Evolutionary conservation across 805 yeast genomes (phyloP).

Genomic region (Tetrapisispora iriomotensis): DNA sequence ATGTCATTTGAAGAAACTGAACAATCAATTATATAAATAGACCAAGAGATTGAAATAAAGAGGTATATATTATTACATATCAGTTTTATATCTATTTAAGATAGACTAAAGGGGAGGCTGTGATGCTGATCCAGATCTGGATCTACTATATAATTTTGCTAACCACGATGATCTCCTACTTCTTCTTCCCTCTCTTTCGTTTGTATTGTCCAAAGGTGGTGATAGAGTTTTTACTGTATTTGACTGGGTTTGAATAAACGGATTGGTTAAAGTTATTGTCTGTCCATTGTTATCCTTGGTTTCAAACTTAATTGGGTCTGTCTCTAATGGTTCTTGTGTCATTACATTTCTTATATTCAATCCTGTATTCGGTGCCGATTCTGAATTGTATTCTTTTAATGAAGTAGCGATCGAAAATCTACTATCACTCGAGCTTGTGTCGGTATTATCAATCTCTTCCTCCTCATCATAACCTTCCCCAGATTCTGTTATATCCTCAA

Average conservation of each 20-base stretch:
- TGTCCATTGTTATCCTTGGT: no score
- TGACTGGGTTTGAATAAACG: no score
- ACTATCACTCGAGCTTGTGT: slow-evolving; percentile 1
- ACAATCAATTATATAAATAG: no score
- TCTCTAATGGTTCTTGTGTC: no score
- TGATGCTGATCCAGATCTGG: background rate
- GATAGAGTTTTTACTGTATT: no score
- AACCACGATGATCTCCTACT: slow-evolving; percentile 1
- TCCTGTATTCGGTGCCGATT: background rate
- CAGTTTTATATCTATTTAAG: no score
- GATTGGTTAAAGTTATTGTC: no score
- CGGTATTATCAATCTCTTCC: slow-evolving; percentile 21
- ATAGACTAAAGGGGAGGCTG: no score
- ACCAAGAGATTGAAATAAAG: background rate
- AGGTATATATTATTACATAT: no score
- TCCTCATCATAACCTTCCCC: slow-evolving; percentile 27
- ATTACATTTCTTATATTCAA: background rate
- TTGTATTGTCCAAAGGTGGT: no score
- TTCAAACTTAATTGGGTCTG: no score
- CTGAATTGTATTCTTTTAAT: background rate
- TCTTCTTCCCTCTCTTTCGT: background rate
- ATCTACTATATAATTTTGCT: background rate
- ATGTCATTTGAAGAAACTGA: no score
- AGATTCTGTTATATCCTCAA: slow-evolving; percentile 23
- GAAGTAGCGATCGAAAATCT: background rate